phyloP scores from a whole-genome alignment of 148 eudicot genomes.

The Vaccinium corymbosum region DNA sequence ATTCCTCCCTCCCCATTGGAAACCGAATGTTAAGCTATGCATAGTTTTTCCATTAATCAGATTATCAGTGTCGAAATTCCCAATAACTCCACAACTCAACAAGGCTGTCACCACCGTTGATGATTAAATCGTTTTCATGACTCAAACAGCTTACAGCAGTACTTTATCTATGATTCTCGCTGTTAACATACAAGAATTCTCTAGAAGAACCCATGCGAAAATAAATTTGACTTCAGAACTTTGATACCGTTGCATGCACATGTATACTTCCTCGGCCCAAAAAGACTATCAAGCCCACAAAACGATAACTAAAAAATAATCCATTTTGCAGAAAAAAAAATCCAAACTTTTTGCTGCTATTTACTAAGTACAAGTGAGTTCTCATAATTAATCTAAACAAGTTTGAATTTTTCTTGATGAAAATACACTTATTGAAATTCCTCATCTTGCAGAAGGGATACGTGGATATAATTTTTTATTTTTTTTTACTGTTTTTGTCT shows the following conservation, averaged over 20 bases:
- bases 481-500: neutral
- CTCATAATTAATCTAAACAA: too few species aligned
- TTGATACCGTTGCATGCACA: neutral
- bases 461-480: neutral
- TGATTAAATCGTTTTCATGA: neutral
- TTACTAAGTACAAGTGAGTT: too few species aligned
- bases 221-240: neutral
- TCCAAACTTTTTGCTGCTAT: too few species aligned
- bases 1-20: neutral
- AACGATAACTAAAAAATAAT: too few species aligned
- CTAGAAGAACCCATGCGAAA: neutral
- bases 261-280: neutral
- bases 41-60: neutral
- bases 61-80: neutral
- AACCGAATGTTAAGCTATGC: neutral
- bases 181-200: neutral
- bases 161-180: neutral
- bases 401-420: too few species aligned
- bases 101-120: neutral
- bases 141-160: neutral
- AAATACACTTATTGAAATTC: too few species aligned
- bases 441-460: too few species aligned
- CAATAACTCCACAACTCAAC: neutral
- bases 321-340: too few species aligned
- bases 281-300: too few species aligned